These are phyloP conservation scores for Vanrija humicola DNA, from an alignment of 1,284 basidiomycete genomes.

Conservation along the genomic window DNA sequence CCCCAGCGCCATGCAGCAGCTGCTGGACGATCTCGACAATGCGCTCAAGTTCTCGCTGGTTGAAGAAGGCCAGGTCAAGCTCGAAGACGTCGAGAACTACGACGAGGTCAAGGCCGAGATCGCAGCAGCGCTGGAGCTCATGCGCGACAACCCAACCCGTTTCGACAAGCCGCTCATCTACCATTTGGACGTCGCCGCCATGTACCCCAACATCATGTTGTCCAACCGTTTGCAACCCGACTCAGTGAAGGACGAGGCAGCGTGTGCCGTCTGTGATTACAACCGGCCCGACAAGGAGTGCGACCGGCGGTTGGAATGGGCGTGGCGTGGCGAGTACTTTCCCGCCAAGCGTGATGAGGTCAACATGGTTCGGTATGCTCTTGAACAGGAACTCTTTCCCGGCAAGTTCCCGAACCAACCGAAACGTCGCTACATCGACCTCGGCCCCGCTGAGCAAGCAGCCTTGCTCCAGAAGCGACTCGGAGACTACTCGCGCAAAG, in stretches of 20 bases:
- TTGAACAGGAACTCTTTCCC: slow-evolving; percentile 92
- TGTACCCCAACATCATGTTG: slow-evolving; percentile 99
- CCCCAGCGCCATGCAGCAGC: slow-evolving; percentile 81
- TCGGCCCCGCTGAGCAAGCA: slow-evolving; percentile 82
- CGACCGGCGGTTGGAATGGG: slow-evolving; percentile 93
- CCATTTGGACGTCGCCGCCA: slow-evolving; percentile 97
- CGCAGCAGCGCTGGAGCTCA: slow-evolving; percentile 69
- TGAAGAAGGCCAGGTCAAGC: slow-evolving; percentile 75
- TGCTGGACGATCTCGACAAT: slow-evolving; percentile 90
- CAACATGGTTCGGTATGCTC: slow-evolving; percentile 97
- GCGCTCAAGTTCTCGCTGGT: slow-evolving; percentile 85
- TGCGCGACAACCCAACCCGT: slow-evolving; percentile 87
- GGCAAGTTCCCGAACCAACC: slow-evolving; percentile 69
- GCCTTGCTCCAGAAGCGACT: slow-evolving; percentile 92
- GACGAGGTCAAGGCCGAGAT: slow-evolving; percentile 86
- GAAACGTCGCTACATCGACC: slow-evolving; percentile 76
- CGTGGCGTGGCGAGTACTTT: slow-evolving; percentile 98
- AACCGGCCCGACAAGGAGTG: slow-evolving; percentile 95
- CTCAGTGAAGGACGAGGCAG: slow-evolving; percentile 93
- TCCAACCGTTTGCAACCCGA: slow-evolving; percentile 98
- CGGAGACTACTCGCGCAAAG: slow-evolving; percentile 96
- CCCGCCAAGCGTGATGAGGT: slow-evolving; percentile 96
- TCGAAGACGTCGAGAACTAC: slow-evolving; percentile 92
- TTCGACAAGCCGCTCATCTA: slow-evolving; percentile 94
- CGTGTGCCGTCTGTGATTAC: slow-evolving; percentile 97